Evolutionary conservation across 495 filamentous ascomycete species (phyloP), one percentile per base, ranked within the genome.

Genomic region (Lasiosphaeriaceae sp.): DNA sequence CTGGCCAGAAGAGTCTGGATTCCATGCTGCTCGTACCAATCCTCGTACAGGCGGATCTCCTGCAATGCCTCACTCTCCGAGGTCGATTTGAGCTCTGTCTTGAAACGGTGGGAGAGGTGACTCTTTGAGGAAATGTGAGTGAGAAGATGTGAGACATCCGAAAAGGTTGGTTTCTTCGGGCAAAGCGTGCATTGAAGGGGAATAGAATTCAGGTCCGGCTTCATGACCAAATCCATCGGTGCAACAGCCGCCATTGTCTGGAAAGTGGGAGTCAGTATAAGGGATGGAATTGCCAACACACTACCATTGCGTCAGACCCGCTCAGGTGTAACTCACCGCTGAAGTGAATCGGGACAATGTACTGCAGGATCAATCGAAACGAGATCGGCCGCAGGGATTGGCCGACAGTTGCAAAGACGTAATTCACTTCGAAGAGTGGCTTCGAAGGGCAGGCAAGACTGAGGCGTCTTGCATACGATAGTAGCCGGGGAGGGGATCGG

Each of bases 81-180:
- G 24, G 79, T 72, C 47, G 83, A 78, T 55, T 78, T 80, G 52
- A 96, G 79, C 57, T 86, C 79, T 35, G 89, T 73, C 59, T 88
- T 89, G 78, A 88, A 89, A 48, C 86, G 80, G 59, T 87, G 77
- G 16, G 88, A 81, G 11, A 96, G 72, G 67, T 97, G 92, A 34
- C 84, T 85, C 65, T 96, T 96, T 50, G 90, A 96, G 22, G 84
- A 79, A 17, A 95, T 79, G 63, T 97, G 92, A 31, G 92, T 97
- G 55, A 97, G 79, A 22, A 96, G 77, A 64, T 96, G 92, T 16
- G 91, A 95, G 31, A 90, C 72, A 66, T 97, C 92, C 50, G 90
- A 94, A 72, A 96, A 97, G 39, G 66, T 74, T 11, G 90, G 88
- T 52, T 79, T 82, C 60, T 87, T 88, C 6, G 86, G 84, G 69